Evolutionary conservation across 352 stramenopile species (phyloP).

Genomic region (Phytophthora fragariaefolia): DNA sequence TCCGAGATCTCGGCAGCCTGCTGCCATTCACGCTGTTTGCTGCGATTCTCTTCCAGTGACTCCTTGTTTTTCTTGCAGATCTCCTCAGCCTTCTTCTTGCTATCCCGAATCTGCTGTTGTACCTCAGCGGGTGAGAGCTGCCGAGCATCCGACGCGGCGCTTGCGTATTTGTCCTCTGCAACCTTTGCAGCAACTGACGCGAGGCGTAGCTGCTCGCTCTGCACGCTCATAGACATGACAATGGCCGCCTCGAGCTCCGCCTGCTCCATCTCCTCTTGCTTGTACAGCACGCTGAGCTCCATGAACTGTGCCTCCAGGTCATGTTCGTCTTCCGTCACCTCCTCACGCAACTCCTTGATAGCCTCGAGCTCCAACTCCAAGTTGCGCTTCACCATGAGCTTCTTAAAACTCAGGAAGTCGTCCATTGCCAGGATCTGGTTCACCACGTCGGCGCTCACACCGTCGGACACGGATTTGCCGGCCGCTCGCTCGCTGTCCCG

Average conservation of each 20-base stretch:
- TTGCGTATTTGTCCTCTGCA: conserved; percentile 71
- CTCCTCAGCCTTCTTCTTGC: conserved; percentile 75
- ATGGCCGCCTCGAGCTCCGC: conserved; percentile 80
- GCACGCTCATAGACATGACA: conserved; percentile 78
- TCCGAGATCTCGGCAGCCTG: conserved; percentile 71
- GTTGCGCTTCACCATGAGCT: conserved; percentile 93
- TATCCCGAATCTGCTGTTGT: conserved; percentile 63
- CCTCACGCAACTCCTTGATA: conserved; percentile 79
- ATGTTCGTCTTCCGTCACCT: conserved; percentile 43
- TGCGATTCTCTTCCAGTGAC: conserved; percentile 72
- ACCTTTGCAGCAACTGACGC: conserved; percentile 58
- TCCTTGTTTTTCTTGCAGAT: conserved; percentile 81
- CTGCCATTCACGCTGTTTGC: conserved; percentile 74
- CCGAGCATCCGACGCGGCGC: conserved; percentile 32
- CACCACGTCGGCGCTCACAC: conserved; percentile 78
- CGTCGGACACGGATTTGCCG: conserved; percentile 25
- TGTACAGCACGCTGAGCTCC: conserved; percentile 88
- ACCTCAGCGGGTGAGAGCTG: conserved; percentile 58
- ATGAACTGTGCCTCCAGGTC: conserved; percentile 76
- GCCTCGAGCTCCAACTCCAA: conserved; percentile 91
- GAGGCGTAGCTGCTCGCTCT: conserved; percentile 71
- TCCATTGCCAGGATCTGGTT: conserved; percentile 91
- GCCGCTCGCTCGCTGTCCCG: conserved; percentile 48
- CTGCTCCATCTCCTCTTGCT: conserved; percentile 88
- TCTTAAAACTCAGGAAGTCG: conserved; percentile 93